phyloP scores from a whole-genome alignment of 805 yeast genomes.

The Clavispora phyllophila region DNA sequence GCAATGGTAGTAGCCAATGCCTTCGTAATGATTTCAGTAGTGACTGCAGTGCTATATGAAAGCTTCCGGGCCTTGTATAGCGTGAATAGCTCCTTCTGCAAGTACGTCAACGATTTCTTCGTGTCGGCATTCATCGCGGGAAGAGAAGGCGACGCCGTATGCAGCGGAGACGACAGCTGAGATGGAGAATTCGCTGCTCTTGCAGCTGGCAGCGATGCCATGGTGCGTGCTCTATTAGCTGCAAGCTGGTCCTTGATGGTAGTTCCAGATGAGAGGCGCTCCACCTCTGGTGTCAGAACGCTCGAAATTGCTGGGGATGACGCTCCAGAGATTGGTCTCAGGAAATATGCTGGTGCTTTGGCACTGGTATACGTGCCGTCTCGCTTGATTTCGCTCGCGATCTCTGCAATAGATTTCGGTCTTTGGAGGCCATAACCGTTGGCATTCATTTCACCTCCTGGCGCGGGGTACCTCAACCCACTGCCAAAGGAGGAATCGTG shows the following conservation, averaged over 20 bases:
- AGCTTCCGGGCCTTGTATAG: constrained; percentile 70
- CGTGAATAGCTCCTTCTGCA: constrained; percentile 81
- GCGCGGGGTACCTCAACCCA: neutral
- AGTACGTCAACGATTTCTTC: constrained; percentile 68
- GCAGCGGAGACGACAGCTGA: neutral
- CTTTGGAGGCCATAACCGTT: constrained; percentile 10
- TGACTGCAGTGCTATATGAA: constrained; percentile 72
- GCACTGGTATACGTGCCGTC: constrained; percentile 18
- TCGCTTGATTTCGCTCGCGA: constrained; percentile 36
- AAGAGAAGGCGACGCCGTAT: neutral
- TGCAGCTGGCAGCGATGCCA: constrained; percentile 3
- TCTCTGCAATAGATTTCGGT: constrained; percentile 38
- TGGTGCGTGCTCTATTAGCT: constrained; percentile 34
- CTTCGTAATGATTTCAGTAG: constrained; percentile 79
- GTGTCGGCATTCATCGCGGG: constrained; percentile 52
- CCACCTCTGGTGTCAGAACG: neutral
- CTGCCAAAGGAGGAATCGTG: neutral
- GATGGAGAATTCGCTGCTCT: constrained; percentile 5
- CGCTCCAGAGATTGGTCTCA: constrained; percentile 4
- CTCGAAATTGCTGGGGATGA: neutral
- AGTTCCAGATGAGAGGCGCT: constrained; percentile 5
- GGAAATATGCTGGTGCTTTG: constrained; percentile 32
- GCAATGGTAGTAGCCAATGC: constrained; percentile 93
- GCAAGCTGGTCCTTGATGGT: constrained; percentile 44
- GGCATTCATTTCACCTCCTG: neutral